Evolutionary conservation across 768 basidiomycete species (phyloP), one percentile per base, ranked within the genome.

Genomic region (Psilocybe cubensis): DNA sequence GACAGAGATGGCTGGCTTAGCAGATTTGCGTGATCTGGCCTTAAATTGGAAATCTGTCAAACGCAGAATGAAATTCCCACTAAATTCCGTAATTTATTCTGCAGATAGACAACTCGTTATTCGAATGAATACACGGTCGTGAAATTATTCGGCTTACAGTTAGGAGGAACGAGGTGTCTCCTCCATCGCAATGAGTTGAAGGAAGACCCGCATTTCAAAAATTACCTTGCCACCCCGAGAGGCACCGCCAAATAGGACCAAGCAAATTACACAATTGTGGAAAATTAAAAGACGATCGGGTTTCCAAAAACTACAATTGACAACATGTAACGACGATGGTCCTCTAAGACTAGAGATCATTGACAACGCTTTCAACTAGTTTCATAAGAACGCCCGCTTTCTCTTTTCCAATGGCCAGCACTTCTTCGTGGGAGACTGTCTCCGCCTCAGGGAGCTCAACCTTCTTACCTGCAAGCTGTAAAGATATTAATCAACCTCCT

Each of bases 341-440:
- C 29, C 14, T 10, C 51, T 23, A 27, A 24, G 6, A 20, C 53
- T 49, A 64, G 20, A 65, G 40, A 6, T 58, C 58, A 38, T 74
- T 80, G 11, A 91, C 83, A 17, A 93, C 80, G 63, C 73, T 77
- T 57, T 83, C 84, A 8, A 96, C 91, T 38, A 96, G 72, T 49
- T 69, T 72, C 70, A 83, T 83, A 84, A 96, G 86, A 29, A 86
- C 78, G 27, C 88, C 85, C 3, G 86, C 89, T 70, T 90, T 92
- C 65, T 79, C 72, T 63, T 72, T 82, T 10, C 92, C 87, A 23
- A 83, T 76, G 10, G 72, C 71, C 12, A 96, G 72, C 14, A 95
- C 93, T 68, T 95, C 92, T 9, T 84, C 89, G 64, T 94, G 92
- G 20, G 88, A 88, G 3, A 92, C 88, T 6, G 79, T 77, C 52